Evolutionary conservation across 2,329 filamentous ascomycete species (phyloP), one percentile per base, ranked within the genome.

Genomic region (Esteya vermicola): DNA sequence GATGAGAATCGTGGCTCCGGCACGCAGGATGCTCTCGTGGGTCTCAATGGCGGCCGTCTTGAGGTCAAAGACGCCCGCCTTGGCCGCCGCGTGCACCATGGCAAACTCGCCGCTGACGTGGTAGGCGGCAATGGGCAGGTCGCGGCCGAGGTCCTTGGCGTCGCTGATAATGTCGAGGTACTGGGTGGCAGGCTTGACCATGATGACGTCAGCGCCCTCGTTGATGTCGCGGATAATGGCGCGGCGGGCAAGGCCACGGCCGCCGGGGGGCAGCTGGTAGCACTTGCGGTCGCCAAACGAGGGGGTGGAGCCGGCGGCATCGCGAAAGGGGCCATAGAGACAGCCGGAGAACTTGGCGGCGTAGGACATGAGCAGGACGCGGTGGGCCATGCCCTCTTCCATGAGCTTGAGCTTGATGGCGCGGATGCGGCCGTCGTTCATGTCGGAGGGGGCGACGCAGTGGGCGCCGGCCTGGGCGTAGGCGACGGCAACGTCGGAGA

Each of bases 391-490:
- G 40, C 89, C 89, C 43, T 86, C 80, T 60, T 96, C 89, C 43
- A 96, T 96, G 46, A 98, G 69, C 67, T 95, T 96, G 40, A 95
- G 73, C 70, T 98, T 98, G 60, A 98, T 98, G 45, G 88, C 89
- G 43, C 89, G 84, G 53, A 98, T 93, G 48, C 91, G 82, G 22
- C 91, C 91, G 57, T 98, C 91, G 58, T 96, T 98, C 91, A 98
- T 98, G 59, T 98, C 91, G 2, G 85, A 94, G 2, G 91, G 91
- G 0, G 91, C 91, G 22, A 98, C 86, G 58, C 89, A 96, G 62
- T 98, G 91, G 1, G 89, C 91, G 42, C 91, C 91, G 14, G 91
- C 91, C 53, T 81, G 72, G n/a, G 91, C 91, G 57, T 98, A 98
- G 26, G 89, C 85, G 48, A 96, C 70, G n/a, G 91, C 89, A n/a